Evolutionary conservation across 1,284 basidiomycete species (phyloP).

Genomic region (Fomitiporia mediterranea): DNA sequence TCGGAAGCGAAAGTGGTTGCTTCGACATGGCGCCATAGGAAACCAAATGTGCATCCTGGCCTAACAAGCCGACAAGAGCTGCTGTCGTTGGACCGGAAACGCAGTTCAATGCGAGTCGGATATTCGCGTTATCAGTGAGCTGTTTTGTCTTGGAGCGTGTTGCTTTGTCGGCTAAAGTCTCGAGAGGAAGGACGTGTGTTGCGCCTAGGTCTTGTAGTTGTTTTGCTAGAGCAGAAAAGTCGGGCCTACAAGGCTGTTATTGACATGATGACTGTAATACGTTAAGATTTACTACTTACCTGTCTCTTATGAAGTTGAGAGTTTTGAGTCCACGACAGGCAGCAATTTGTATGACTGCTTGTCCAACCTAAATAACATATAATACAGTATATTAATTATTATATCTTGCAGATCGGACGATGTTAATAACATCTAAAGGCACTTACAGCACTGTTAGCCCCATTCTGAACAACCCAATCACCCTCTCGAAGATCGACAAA

Average conservation of each 20-base stretch:
- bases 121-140: conserved; percentile 30
- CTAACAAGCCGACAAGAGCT: conserved; percentile 62
- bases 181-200: conserved; percentile 44
- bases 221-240: conserved; percentile 46
- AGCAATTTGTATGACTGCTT: conserved; percentile 78
- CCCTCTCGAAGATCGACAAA: conserved; percentile 59
- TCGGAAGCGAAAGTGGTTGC: conserved; percentile 71
- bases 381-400: too few species aligned
- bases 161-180: conserved; percentile 11
- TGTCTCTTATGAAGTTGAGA: conserved; percentile 71
- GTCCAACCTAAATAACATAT: conserved; percentile 50
- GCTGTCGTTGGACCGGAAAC: conserved; percentile 70
- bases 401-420: too few species aligned
- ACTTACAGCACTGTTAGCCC: conserved; percentile 77
- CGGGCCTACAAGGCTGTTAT: conserved; percentile 36
- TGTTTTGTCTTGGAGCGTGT: conserved; percentile 2
- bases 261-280: conserved; percentile 2
- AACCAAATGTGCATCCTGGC: conserved; percentile 63
- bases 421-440: conserved; percentile 9
- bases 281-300: conserved; percentile 38
- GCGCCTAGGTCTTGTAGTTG: conserved; percentile 60
- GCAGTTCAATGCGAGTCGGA: conserved; percentile 74
- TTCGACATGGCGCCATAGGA: conserved; percentile 90
- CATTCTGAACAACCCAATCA: conserved; percentile 81
- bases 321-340: conserved; percentile 62